phyloP scores from a whole-genome alignment of 306 rosid genomes.

The Delonix regia region DNA sequence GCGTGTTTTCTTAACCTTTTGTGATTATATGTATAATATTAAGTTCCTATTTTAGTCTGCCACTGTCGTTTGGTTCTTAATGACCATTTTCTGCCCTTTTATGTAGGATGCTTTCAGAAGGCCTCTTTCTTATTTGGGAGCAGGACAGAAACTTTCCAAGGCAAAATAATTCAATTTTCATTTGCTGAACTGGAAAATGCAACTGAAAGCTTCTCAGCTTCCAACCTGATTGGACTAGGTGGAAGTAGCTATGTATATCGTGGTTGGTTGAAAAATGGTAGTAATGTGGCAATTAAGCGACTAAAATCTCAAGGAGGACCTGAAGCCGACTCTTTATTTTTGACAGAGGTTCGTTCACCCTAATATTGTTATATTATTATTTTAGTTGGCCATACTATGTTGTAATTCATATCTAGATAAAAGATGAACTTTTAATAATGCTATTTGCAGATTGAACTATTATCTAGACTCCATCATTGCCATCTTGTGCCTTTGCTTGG shows the following conservation, averaged over 20 bases:
- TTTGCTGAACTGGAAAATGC: slow-evolving; percentile 84
- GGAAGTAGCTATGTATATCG: slow-evolving; percentile 95
- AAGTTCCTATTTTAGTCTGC: slow-evolving; percentile 10
- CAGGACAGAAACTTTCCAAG: slow-evolving; percentile 56
- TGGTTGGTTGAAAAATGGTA: slow-evolving; percentile 74
- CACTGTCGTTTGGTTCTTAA: slow-evolving; percentile 21
- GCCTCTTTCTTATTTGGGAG: slow-evolving; percentile 67
- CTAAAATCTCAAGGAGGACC: slow-evolving; percentile 72
- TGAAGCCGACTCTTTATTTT: slow-evolving; percentile 72
- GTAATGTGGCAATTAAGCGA: slow-evolving; percentile 82
- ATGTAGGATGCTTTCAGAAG: slow-evolving; percentile 76
- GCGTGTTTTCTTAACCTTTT: neutral
- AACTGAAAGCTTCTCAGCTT: slow-evolving; percentile 71
- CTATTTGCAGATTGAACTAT: slow-evolving; percentile 75
- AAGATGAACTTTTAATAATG: slow-evolving; percentile 4
- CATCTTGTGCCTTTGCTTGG: slow-evolving; percentile 96
- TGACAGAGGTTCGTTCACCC: slow-evolving; percentile 79
- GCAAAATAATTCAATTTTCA: slow-evolving; percentile 73
- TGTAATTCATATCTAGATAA: neutral
- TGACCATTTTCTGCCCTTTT: slow-evolving; percentile 15
- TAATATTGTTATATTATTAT: slow-evolving; percentile 37
- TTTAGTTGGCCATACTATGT: slow-evolving; percentile 20
- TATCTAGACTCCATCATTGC: slow-evolving; percentile 91
- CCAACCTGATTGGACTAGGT: slow-evolving; percentile 89
- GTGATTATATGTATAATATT: neutral